Percentiles rank a stretch among this genome's conserved stretches.
These are phyloP conservation scores for Colletotrichum spinosum DNA, from an alignment of 2,329 filamentous ascomycete genomes.

Conservation along the genomic window DNA sequence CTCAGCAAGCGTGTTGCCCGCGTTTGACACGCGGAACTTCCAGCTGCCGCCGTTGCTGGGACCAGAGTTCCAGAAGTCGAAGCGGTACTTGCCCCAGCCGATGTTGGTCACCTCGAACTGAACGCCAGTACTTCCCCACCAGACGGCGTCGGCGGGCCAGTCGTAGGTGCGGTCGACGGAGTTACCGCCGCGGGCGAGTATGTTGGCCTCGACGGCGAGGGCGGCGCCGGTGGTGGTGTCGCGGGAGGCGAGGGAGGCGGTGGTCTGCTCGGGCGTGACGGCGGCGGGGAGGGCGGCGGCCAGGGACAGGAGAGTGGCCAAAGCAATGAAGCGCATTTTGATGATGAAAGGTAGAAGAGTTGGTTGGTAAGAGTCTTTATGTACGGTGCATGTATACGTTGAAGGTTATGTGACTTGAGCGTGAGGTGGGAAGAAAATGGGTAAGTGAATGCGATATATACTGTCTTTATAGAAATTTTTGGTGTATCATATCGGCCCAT, in stretches of 20 bases:
- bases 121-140: not conserved
- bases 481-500: no score
- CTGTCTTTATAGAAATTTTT: no score
- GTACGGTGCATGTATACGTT: not conserved
- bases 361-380: not conserved
- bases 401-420: no score
- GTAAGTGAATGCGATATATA: no score
- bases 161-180: not conserved
- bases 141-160: not conserved
- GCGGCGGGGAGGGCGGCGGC: constrained; percentile 1
- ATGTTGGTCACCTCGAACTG: constrained; percentile 1
- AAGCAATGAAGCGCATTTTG: not conserved
- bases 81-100: constrained; percentile 1
- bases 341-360: not conserved
- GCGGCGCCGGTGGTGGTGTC: not conserved
- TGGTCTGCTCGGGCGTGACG: not conserved
- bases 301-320: not conserved
- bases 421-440: not conserved
- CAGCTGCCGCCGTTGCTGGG: not conserved
- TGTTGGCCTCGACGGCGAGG: not conserved
- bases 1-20: not conserved
- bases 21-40: not conserved
- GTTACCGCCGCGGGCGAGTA: not conserved
- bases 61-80: not conserved
- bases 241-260: not conserved